A percentile compares a stretch with the other conserved stretches of the same genome.
Conservation (phyloP, 768 basidiomycete genomes). For the Auricularia sp. region DNA sequence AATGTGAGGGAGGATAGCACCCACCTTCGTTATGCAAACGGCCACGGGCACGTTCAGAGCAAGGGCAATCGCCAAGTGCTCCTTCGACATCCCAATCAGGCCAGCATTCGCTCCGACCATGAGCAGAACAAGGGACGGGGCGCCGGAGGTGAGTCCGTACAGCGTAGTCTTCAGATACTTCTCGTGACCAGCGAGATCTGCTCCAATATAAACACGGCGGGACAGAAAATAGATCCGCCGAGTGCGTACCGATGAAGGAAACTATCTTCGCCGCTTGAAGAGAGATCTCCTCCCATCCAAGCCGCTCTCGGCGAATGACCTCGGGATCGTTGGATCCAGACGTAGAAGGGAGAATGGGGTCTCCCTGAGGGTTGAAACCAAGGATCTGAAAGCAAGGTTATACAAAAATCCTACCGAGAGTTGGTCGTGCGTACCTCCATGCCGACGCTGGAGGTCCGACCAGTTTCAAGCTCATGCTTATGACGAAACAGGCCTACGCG, state of each 20-base stretch:
- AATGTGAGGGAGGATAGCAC: conserved; percentile 2
- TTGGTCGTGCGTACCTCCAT: conserved; percentile 65
- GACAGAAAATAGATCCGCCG: background rate
- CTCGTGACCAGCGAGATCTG: conserved; percentile 94
- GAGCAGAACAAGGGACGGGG: conserved; percentile 83
- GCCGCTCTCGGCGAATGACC: conserved; percentile 66
- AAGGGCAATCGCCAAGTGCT: conserved; percentile 90
- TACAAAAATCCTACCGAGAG: background rate
- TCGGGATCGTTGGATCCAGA: conserved; percentile 48
- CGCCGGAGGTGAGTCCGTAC: conserved; percentile 89
- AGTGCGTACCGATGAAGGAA: conserved; percentile 66
- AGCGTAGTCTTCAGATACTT: conserved; percentile 86
- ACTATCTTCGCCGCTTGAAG: conserved; percentile 82
- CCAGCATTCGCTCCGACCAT: conserved; percentile 96
- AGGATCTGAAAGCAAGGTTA: conserved; percentile 48
- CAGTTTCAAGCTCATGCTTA: conserved; percentile 95
- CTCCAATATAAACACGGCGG: background rate
- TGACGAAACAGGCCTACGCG: conserved; percentile 89
- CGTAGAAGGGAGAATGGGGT: conserved; percentile 65
- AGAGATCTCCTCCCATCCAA: conserved; percentile 95
- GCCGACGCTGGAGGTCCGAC: conserved; percentile 89
- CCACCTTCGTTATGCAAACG: conserved; percentile 88
- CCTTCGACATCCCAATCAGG: conserved; percentile 86
- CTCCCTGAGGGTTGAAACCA: conserved; percentile 70
- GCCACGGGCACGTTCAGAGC: conserved; percentile 90